These are phyloP conservation scores for Chlamydomonas applanata DNA, from an alignment of 139 green algal genomes.

Conservation along the genomic window DNA sequence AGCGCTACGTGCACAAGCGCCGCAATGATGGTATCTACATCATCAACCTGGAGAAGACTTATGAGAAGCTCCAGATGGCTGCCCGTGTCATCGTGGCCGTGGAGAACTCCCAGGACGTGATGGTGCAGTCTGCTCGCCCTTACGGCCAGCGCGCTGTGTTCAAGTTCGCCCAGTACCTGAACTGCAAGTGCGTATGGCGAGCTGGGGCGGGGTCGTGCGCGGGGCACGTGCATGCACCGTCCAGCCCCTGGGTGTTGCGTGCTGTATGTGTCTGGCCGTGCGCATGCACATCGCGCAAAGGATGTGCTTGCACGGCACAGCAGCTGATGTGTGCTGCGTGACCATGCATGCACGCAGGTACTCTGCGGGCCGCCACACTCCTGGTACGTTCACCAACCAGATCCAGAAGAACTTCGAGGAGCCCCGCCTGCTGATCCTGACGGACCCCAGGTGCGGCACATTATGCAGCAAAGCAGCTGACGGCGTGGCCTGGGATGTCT, in stretches of 20 bases:
- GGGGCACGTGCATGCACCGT: too few species aligned
- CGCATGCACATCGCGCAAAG: too few species aligned
- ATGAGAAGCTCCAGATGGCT: slow-evolving; percentile 98
- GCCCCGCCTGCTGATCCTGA: slow-evolving; percentile 95
- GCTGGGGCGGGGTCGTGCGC: too few species aligned
- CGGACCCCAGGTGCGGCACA: slow-evolving; percentile 69
- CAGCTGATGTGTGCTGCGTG: too few species aligned
- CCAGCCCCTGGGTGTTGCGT: too few species aligned
- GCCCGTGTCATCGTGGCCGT: slow-evolving; percentile 97
- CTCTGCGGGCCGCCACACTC: slow-evolving; percentile 94
- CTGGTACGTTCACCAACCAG: slow-evolving; percentile 99
- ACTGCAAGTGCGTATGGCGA: slow-evolving; percentile 80
- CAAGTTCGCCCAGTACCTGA: slow-evolving; percentile 99
- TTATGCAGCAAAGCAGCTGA: neutral
- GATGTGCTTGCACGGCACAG: too few species aligned
- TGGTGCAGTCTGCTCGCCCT: slow-evolving; percentile 81
- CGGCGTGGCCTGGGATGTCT: neutral
- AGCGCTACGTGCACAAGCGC: slow-evolving; percentile 92
- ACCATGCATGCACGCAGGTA: neutral
- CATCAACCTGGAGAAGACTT: slow-evolving; percentile 99
- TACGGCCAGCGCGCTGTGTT: slow-evolving; percentile 97
- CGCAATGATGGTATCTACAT: slow-evolving; percentile 93
- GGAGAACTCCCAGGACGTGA: slow-evolving; percentile 86
- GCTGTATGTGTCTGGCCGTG: too few species aligned
- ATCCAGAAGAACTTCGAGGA: slow-evolving; percentile 97